Base-by-base conservation (phyloP, 441 rosid genomes). In the Aquilaria agallochum region DNA sequence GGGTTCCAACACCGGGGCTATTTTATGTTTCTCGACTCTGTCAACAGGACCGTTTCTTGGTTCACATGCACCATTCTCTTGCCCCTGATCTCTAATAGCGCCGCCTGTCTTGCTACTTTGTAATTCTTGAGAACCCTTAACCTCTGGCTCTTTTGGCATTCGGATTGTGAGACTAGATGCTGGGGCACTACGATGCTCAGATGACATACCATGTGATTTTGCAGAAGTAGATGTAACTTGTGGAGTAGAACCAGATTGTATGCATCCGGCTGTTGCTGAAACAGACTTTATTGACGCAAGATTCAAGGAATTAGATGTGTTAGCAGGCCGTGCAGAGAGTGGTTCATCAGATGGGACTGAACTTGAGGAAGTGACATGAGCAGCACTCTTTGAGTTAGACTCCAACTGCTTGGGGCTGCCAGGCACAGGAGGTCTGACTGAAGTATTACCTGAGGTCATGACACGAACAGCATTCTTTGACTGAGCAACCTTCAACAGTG, bases 401-500 rank as follows among this genome's bases (percentile, higher is more conserved):
- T 80, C 78, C 13, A 52, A 64, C 44, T 81, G 78, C n/a, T 31
- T 55, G 61, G 77, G n/a, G 64, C 70, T 61, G 58, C 76, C 78
- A 49, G 82, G 52, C 31, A 72, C 53, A 12, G 75, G 50, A 62
- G 76, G 63, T 69, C 74, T 81, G 52, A 66, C 60, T 64, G 82
- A 70, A 63, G 83, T 74, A 71, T 75, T 78, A 46, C 79, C 80
- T 0, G 79, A 62, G 10, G 85, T 72, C 76, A 74, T 80, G 46
- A 76, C 76, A 76, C 68, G 88, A 42, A 87, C 76, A 55, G 84
- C 73, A 53, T 82, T 87, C 66, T 86, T 91, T 44, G 82, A 85
- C 68, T 85, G 90, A 66, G 90, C 86, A 73, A 77, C 83, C 80
- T 80, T 89, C 55, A 86, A 77, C 74, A 86, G 73, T 14, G 85